Percentiles rank a stretch among this genome's conserved stretches.
These are phyloP conservation scores for Trypanosoma caninum DNA, from an alignment of 208 protist species.

Conservation along the genomic window DNA sequence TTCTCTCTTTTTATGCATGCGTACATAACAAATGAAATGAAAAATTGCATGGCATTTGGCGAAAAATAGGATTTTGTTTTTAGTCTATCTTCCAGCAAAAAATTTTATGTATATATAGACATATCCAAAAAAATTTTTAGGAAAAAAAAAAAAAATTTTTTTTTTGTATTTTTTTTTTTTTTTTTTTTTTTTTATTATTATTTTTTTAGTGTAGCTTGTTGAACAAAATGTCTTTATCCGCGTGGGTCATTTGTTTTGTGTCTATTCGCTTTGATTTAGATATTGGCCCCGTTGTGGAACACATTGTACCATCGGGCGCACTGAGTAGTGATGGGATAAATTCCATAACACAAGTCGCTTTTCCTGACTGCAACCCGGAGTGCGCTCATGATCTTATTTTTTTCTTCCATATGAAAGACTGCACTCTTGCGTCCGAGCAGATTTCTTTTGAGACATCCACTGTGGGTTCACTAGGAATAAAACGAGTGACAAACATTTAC, in stretches of 20 bases:
- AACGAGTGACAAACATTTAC: conserved; percentile 46
- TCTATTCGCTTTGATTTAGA: conserved; percentile 88
- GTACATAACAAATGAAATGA: not conserved
- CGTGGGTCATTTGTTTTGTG: conserved; percentile 77
- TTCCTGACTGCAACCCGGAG: conserved; percentile 85
- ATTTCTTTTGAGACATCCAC: conserved; percentile 6
- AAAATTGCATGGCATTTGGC: too few species aligned
- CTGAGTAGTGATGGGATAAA: conserved; percentile 52
- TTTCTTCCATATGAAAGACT: conserved; percentile 72
- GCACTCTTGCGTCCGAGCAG: conserved; percentile 23
- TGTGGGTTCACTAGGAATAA: conserved; percentile 10
- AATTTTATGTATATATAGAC: too few species aligned
- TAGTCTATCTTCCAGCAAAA: not conserved
- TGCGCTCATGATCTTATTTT: conserved; percentile 86
- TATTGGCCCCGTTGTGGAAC: conserved; percentile 74
- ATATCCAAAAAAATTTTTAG: not conserved
- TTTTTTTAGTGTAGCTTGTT: not conserved
- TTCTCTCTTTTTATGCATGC: conserved; percentile 3
- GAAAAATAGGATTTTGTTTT: not conserved
- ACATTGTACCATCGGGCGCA: conserved; percentile 48
- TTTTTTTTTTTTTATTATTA: conserved; percentile 11
- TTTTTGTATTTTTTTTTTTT: conserved; percentile 9
- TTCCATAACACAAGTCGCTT: conserved; percentile 49
- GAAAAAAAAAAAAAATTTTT: not conserved
- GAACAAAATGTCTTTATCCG: conserved; percentile 26